Evolutionary conservation across 2,329 filamentous ascomycete genomes (phyloP), one percentile per base, ranked within the genome.

Genomic region (Fusarium devonianum): DNA sequence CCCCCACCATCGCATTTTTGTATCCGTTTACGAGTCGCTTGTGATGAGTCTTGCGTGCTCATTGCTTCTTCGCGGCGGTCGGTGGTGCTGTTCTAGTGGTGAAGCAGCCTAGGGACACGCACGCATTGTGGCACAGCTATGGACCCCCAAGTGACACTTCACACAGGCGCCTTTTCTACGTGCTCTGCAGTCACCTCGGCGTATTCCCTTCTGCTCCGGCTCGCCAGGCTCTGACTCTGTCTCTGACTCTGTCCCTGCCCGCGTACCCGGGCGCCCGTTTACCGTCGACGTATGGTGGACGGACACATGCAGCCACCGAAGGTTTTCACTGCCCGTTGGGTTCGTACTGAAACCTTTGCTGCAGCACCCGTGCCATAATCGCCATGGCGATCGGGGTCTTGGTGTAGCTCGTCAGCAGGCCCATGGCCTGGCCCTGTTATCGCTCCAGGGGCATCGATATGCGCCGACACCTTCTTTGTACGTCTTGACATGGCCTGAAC

Each of bases 211-310:
- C 39, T 44, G 36, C 35, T 25, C 35, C 54, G 33, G 45, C 19
- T 52, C 50, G 37, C 42, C 26, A 29, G 7, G 25, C 5, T 11
- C 11, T 12, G 5, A 5, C 8, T 28, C 25, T 40, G 38, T 56
- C 40, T 58, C 55, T 37, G 55, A 56, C n/a, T 43, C 7, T 43
- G 40, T 35, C 40, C 39, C 17, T 43, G 29, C 19, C 25, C 16
- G 8, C 12, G 29, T 32, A 32, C 40, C 40, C 30, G 23, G 22
- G 10, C 34, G 22, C 35, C 32, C 50, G 41, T 56, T 58, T 21
- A 28, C 34, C 41, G 26, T 58, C 55, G 56, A 55, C 53, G 60
- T 60, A 60, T 53, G 58, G 63, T 60, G 37, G 42, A 44, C 36
- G 53, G 39, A 28, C 36, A 39, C 47, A 30, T 37, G 49, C 46